Base-by-base conservation (phyloP, 176 grass and related monocot species). In the Raddia guianensis region DNA sequence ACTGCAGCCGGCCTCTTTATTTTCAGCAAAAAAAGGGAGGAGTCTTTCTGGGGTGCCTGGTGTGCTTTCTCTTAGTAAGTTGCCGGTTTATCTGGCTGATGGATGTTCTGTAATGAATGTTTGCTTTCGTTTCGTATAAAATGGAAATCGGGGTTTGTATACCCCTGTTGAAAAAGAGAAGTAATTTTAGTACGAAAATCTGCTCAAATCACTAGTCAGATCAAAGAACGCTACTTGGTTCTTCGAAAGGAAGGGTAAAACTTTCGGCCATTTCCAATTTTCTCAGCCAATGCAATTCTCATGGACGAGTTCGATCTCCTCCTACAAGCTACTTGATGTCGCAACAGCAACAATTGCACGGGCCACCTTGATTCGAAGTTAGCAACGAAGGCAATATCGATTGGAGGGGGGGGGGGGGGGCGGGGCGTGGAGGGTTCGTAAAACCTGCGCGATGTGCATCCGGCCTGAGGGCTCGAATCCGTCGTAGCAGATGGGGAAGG, bases 391-490 rank as follows among this genome's bases (percentile, higher is more conserved):
- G 74, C 15, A 48, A 48, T 43, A 69, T 69, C 44, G 66, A 49
- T 27, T 69, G 11, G 5, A 5, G 46, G 5, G 6, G 45, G 2
- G 48, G 20, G 21, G 11, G 0, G 0, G 3, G 48, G 20, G 21
- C 5, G 0, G 0, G 3, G 1, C 15, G 7, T 9, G 46, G 16
- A 2, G 8, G 18, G 65, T 43, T 66, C 34, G 34, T 34, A 19
- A 20, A 72, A 94, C 89, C 92, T 91, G 89, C 1, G 89, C 92
- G 46, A 94, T 89, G 86, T 94, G 92, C 90, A 98, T 92, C 76
- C 95, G 77, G 7, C 89, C 95, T 0, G 91, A 94, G 13, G 92
- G 95, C 65, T 94, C 90, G 71, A 94, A 94, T 2, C 88, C 90
- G 83, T 95, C 95, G 75, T 93, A 95, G 84, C 88, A 91, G 69